Percentiles rank a stretch among this genome's conserved stretches.
Evolutionary conservation across 179 eudicot species (phyloP).

Genomic region (Heliamphora pulchella): DNA sequence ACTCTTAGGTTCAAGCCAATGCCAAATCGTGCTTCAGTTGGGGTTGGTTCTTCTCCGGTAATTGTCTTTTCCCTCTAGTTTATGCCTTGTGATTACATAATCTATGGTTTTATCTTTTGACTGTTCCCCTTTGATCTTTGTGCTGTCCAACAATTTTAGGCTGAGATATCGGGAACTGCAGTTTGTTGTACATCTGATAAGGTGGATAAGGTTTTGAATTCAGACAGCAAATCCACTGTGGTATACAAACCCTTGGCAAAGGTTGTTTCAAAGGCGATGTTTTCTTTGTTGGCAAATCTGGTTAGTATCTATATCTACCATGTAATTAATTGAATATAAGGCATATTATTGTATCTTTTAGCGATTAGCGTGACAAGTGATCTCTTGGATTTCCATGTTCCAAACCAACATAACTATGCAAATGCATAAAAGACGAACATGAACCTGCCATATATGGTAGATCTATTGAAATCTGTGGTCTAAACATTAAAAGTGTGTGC

Average conservation of each 20-base stretch:
- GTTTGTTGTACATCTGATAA: constrained; percentile 25
- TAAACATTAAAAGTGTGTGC: neutral
- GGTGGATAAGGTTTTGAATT: constrained; percentile 22
- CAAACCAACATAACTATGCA: neutral
- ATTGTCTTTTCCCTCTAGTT: neutral
- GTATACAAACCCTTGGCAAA: constrained; percentile 79
- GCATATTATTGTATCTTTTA: neutral
- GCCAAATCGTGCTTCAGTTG: constrained; percentile 17
- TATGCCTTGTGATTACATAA: neutral
- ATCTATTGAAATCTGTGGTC: neutral
- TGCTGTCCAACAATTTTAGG: constrained; percentile 33
- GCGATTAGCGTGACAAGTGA: neutral
- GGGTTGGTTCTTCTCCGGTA: constrained; percentile 31
- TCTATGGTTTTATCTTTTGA: neutral
- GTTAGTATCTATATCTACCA: constrained; percentile 37
- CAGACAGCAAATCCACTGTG: constrained; percentile 34
- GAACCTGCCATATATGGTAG: neutral
- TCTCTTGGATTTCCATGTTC: neutral
- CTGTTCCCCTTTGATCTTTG: neutral
- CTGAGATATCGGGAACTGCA: constrained; percentile 30
- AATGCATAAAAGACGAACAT: neutral
- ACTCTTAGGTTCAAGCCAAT: constrained; percentile 56
- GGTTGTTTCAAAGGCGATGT: constrained; percentile 52
- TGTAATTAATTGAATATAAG: neutral
- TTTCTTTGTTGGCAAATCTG: constrained; percentile 57